Conservation (phyloP, 768 basidiomycete genomes). For the Boletus pseudopeckii region DNA sequence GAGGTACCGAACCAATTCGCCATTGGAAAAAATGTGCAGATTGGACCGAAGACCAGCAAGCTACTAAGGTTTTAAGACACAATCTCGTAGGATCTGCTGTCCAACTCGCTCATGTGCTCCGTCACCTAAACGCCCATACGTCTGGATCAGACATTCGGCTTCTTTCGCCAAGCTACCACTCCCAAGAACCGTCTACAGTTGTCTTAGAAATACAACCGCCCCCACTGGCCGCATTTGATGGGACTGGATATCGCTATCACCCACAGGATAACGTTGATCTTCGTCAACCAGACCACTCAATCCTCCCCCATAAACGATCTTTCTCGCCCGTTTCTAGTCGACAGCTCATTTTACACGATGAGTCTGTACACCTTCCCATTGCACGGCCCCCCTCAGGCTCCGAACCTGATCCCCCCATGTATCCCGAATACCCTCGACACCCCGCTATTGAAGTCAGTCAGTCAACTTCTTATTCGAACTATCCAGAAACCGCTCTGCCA, state of each 20-base stretch:
- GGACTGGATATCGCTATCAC: slow-evolving; percentile 31
- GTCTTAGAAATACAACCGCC: slow-evolving; percentile 41
- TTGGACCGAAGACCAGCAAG: slow-evolving; percentile 76
- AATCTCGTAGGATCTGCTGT: slow-evolving; percentile 60
- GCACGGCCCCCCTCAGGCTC: slow-evolving; percentile 7
- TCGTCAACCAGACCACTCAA: slow-evolving; percentile 16
- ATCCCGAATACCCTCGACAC: slow-evolving; percentile 16
- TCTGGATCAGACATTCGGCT: slow-evolving; percentile 35
- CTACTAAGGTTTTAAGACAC: slow-evolving; percentile 60
- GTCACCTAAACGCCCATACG: slow-evolving; percentile 38
- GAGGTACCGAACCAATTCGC: slow-evolving; percentile 30
- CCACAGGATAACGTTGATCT: slow-evolving; percentile 19
- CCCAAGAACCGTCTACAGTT: slow-evolving; percentile 29
- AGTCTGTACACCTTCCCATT: slow-evolving; percentile 7
- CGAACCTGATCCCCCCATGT: slow-evolving; percentile 10
- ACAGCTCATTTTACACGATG: slow-evolving; percentile 9
- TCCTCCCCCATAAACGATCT: slow-evolving; percentile 29
- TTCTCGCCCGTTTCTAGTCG: slow-evolving; percentile 15
- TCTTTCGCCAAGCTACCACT: slow-evolving; percentile 36
- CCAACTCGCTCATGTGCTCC: slow-evolving; percentile 56
- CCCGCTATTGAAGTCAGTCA: slow-evolving; percentile 7
- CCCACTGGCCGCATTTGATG: slow-evolving; percentile 32
- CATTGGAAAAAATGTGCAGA: slow-evolving; percentile 66
- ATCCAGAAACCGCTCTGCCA: slow-evolving; percentile 5
- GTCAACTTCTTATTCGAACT: slow-evolving; percentile 16